Base-by-base conservation (phyloP, 1,284 basidiomycete species). In the Chondrostereum purpureum region DNA sequence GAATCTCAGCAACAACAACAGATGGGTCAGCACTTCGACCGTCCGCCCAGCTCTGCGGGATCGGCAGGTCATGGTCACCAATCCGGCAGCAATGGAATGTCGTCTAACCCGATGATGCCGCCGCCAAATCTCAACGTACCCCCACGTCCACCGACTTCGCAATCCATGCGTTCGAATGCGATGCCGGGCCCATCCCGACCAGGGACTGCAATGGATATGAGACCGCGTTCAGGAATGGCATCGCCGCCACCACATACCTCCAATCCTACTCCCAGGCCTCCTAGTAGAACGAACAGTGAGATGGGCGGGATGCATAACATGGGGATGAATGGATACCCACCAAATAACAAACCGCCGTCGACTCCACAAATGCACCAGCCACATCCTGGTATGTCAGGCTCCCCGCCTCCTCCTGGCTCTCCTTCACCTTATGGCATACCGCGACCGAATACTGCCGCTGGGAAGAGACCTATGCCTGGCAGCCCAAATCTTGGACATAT, bases 151-250 rank as follows among this genome's bases (percentile, higher is more conserved):
- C 39, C 39, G 4, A 41, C 39, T 23, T 17, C 39, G 2, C 39
- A 44, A 42, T 36, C 34, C 31, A 39, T 34, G 34, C 27, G 40
- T n/a, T 22, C 38, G 18, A 39, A n/a, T 33, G 3, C 21, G 20
- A 37, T 22, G 21, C 38, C 38, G 23, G 31, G 37, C 11, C 24
- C 37, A 18, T 50, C 49, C 1, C 24, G 49, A 31, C 49, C 49
- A 23, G 49, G 49, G 12, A 50, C 49, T 12, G 36, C 49, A 18
- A 50, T 47, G 45, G 45, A 43, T 23, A 44, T 50, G 42, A 36
- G 45, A 37, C 18, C 31, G 17, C 16, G 40, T 11, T 21, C 44
- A n/a, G 36, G 44, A 31, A 36, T 21, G 36, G 37, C 12, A 19
- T 31, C 6, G 14, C 47, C 47, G 17, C 22, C 38, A 42, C 21